phyloP scores from a whole-genome alignment of 2,329 filamentous ascomycete genomes.

The Aspergillus tanneri region DNA sequence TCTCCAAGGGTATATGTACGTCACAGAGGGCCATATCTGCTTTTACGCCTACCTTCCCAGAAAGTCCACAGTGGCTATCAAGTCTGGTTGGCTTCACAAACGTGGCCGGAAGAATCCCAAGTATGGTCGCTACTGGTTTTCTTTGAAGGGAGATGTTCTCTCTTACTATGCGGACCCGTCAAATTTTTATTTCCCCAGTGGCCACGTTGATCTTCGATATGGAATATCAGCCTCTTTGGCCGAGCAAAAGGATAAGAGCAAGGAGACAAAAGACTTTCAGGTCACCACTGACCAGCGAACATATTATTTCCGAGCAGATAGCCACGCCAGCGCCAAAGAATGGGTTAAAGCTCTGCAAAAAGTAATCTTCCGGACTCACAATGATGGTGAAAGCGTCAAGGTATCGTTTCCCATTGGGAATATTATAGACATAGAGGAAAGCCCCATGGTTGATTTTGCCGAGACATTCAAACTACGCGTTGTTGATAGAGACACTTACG shows the following conservation, averaged over 20 bases:
- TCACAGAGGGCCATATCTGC: slow-evolving; percentile 88
- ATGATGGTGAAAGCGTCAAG: slow-evolving; percentile 95
- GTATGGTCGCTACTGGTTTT: slow-evolving; percentile 91
- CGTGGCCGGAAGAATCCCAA: slow-evolving; percentile 83
- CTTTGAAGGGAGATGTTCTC: slow-evolving; percentile 84
- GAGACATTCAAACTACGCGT: slow-evolving; percentile 93
- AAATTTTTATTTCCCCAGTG: slow-evolving; percentile 86
- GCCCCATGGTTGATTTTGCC: slow-evolving; percentile 83
- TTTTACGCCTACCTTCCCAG: slow-evolving; percentile 98
- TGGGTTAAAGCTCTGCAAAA: slow-evolving; percentile 94
- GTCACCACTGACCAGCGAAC: slow-evolving; percentile 79
- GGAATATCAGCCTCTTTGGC: slow-evolving; percentile 80
- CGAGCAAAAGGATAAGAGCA: slow-evolving; percentile 65
- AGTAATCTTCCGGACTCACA: slow-evolving; percentile 92
- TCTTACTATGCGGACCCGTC: slow-evolving; percentile 83
- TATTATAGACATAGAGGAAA: slow-evolving; percentile 89
- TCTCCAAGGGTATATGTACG: slow-evolving; percentile 92
- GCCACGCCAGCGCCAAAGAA: slow-evolving; percentile 81
- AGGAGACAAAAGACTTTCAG: slow-evolving; percentile 73
- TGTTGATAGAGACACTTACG: slow-evolving; percentile 90
- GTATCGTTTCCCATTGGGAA: slow-evolving; percentile 87
- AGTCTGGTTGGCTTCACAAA: slow-evolving; percentile 86
- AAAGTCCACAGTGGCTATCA: slow-evolving; percentile 75
- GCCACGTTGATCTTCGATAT: slow-evolving; percentile 88
- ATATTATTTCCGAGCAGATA: slow-evolving; percentile 88